Evolutionary conservation across 192 early-diverging fungal genomes (phyloP).

Genomic region (Kappamyces sp.): DNA sequence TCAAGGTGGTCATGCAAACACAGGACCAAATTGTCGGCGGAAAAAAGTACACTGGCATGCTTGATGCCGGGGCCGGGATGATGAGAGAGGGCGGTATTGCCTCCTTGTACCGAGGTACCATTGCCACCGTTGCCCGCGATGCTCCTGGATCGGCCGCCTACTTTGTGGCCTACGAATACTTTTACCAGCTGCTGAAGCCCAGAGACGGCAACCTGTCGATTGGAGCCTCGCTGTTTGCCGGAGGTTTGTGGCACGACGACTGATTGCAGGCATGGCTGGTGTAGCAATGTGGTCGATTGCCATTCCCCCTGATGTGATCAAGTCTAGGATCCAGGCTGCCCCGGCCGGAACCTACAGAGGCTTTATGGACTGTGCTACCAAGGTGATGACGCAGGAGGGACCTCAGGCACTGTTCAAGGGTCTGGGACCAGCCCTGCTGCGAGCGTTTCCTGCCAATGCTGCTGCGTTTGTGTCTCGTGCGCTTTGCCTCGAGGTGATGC

Average conservation of each 20-base stretch:
- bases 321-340: slow-evolving; percentile 83
- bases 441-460: slow-evolving; percentile 71
- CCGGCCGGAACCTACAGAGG: slow-evolving; percentile 83
- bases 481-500: slow-evolving; percentile 39
- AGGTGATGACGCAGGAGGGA: slow-evolving; percentile 78
- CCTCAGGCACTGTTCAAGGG: slow-evolving; percentile 76
- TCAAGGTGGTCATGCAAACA: slow-evolving; percentile 93
- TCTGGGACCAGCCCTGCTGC: slow-evolving; percentile 79
- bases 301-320: slow-evolving; percentile 86
- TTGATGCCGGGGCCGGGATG: slow-evolving; percentile 78
- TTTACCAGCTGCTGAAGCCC: slow-evolving; percentile 58
- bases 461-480: slow-evolving; percentile 50
- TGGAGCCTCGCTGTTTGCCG: slow-evolving; percentile 83
- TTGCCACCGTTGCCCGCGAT: slow-evolving; percentile 90
- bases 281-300: slow-evolving; percentile 97
- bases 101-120: slow-evolving; percentile 87
- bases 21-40: slow-evolving; percentile 54
- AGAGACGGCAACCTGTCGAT: slow-evolving; percentile 61
- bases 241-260: slow-evolving; percentile 53
- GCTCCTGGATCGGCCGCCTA: slow-evolving; percentile 91
- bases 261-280: slow-evolving; percentile 73
- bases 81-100: slow-evolving; percentile 81
- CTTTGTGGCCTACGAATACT: slow-evolving; percentile 88
- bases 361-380: slow-evolving; percentile 55
- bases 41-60: slow-evolving; percentile 82